phyloP scores from a whole-genome alignment of 164 flowering plant genomes.

The Stephania yunnanensis region DNA sequence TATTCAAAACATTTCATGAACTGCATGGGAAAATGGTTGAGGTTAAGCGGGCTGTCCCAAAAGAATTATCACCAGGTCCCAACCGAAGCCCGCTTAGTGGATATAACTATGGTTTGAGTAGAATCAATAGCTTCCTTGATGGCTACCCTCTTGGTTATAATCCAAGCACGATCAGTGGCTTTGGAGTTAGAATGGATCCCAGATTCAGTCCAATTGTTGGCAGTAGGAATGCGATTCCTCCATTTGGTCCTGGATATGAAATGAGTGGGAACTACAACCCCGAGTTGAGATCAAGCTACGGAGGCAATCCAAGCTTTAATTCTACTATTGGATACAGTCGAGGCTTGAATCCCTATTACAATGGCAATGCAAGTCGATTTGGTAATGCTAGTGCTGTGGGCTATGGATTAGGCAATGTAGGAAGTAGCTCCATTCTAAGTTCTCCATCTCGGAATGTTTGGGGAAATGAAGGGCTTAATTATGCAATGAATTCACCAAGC shows the following conservation, averaged over 20 bases:
- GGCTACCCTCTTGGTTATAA: conserved; percentile 46
- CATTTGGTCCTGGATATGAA: conserved; percentile 49
- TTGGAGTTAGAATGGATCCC: conserved; percentile 56
- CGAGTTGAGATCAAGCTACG: conserved; percentile 39
- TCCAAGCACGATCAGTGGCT: conserved; percentile 48
- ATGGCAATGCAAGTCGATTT: conserved; percentile 44
- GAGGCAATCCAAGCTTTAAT: neutral
- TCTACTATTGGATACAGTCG: conserved; percentile 44
- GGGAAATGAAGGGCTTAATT: conserved; percentile 66
- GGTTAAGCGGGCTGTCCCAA: conserved; percentile 80
- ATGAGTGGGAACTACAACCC: conserved; percentile 44
- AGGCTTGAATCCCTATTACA: conserved; percentile 38
- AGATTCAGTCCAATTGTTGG: conserved; percentile 46
- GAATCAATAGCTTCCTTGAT: conserved; percentile 46
- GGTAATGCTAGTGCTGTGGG: conserved; percentile 37
- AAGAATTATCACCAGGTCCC: conserved; percentile 60
- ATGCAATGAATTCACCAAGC: conserved; percentile 39
- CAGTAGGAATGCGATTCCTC: conserved; percentile 41
- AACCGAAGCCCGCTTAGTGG: conserved; percentile 57
- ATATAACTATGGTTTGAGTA: conserved; percentile 42
- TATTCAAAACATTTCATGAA: conserved; percentile 66
- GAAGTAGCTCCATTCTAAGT: conserved; percentile 56
- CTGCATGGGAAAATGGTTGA: conserved; percentile 80
- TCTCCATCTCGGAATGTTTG: conserved; percentile 55
- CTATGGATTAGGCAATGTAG: conserved; percentile 50